A percentile compares a stretch with the other conserved stretches of the same genome.
Evolutionary conservation across 1,284 basidiomycete species (phyloP).

Genomic region (Athelia sp.): DNA sequence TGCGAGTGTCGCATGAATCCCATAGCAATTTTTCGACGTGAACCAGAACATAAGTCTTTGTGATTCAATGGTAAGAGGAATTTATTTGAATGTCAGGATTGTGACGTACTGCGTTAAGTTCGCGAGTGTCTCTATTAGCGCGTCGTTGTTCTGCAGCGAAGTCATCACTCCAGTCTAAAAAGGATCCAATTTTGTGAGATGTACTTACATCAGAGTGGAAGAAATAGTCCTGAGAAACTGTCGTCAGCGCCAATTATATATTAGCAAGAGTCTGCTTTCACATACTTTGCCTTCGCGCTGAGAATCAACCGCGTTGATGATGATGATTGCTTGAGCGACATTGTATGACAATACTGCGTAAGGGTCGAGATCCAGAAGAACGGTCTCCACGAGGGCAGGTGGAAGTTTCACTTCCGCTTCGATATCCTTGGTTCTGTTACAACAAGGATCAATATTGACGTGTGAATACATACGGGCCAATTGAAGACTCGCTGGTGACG

Average conservation of each 20-base stretch:
- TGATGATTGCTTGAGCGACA: slow-evolving; percentile 68
- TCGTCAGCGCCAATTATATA: too few species aligned
- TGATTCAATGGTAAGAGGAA: not conserved
- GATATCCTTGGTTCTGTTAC: slow-evolving; percentile 60
- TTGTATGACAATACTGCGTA: slow-evolving; percentile 77
- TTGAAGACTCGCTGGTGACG: slow-evolving; percentile 58
- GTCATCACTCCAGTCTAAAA: too few species aligned
- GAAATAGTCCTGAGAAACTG: slow-evolving; percentile 58
- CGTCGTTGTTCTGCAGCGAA: slow-evolving; percentile 39
- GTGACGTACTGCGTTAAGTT: slow-evolving; percentile 68
- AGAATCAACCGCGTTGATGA: slow-evolving; percentile 77
- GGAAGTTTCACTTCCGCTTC: slow-evolving; percentile 70
- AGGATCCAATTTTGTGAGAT: not conserved
- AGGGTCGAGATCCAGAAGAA: slow-evolving; percentile 68
- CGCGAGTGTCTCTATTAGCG: slow-evolving; percentile 45
- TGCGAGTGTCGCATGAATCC: slow-evolving; percentile 42
- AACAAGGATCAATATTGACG: too few species aligned
- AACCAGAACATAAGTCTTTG: slow-evolving; percentile 69
- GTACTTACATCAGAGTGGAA: slow-evolving; percentile 60
- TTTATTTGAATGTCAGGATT: not conserved
- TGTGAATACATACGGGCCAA: too few species aligned
- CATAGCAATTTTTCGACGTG: slow-evolving; percentile 49
- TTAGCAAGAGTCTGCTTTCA: too few species aligned
- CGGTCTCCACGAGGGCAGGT: slow-evolving; percentile 50
- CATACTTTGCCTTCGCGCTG: slow-evolving; percentile 60